Conservation (phyloP, 345 rosid species). For the Cardamine occulta region DNA sequence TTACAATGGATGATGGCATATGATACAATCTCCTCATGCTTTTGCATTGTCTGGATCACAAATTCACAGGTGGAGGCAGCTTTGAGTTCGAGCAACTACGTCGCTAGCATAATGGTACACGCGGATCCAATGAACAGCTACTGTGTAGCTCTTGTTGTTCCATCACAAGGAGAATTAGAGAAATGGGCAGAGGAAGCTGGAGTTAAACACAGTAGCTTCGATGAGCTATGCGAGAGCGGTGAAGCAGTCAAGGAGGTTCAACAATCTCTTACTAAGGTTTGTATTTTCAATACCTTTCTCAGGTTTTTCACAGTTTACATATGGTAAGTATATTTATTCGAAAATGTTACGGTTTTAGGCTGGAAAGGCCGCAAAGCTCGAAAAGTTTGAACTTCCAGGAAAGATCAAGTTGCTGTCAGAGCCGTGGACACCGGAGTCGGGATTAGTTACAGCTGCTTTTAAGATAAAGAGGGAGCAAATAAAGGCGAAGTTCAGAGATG, state of each 20-base stretch:
- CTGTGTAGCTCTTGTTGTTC: constrained; percentile 80
- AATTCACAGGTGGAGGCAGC: constrained; percentile 80
- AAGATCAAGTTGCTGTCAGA: constrained; percentile 76
- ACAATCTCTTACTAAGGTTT: constrained; percentile 66
- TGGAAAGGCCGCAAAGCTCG: constrained; percentile 63
- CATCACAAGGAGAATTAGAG: constrained; percentile 60
- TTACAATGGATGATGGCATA: neutral
- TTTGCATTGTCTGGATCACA: constrained; percentile 24
- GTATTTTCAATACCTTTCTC: constrained; percentile 24
- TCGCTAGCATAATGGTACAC: constrained; percentile 75
- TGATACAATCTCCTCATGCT: neutral
- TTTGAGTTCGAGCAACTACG: constrained; percentile 55
- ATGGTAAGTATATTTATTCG: neutral
- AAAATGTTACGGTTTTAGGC: constrained; percentile 51
- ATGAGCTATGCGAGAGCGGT: constrained; percentile 65
- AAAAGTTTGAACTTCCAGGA: constrained; percentile 77
- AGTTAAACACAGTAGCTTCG: constrained; percentile 47
- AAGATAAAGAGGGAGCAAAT: constrained; percentile 36
- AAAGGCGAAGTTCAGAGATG: constrained; percentile 66
- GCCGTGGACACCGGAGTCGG: constrained; percentile 85
- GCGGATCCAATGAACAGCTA: constrained; percentile 73
- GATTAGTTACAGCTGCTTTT: constrained; percentile 64
- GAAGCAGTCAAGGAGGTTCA: constrained; percentile 74
- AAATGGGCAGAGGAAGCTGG: constrained; percentile 75
- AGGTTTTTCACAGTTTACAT: neutral